Evolutionary conservation across 176 grass and related monocot genomes (phyloP).

Genomic region (Eleusine coracana): DNA sequence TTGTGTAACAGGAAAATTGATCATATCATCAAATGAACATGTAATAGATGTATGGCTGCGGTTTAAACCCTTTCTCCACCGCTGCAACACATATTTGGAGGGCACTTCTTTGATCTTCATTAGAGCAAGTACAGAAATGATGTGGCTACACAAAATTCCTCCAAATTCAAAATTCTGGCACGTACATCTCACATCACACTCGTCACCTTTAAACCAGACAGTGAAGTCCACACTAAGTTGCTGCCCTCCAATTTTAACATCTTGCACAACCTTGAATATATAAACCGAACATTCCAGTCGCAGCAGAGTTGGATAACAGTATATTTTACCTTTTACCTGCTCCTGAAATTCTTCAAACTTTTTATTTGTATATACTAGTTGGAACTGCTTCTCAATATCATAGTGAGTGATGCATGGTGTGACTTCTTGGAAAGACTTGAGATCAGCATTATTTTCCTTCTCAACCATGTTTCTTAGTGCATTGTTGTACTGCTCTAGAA

Average conservation of each 20-base stretch:
- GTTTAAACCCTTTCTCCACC: conserved; percentile 32
- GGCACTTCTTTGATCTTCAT: conserved; percentile 30
- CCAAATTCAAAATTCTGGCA: not conserved
- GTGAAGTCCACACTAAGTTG: not conserved
- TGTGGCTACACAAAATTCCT: not conserved
- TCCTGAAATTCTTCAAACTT: conserved; percentile 36
- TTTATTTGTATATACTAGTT: conserved; percentile 38
- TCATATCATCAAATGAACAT: not conserved
- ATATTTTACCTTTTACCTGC: conserved; percentile 4
- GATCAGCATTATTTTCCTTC: not conserved
- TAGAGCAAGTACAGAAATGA: conserved; percentile 34
- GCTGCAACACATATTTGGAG: conserved; percentile 30
- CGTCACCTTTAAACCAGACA: not conserved
- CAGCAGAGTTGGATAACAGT: conserved; percentile 5
- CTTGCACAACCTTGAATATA: conserved; percentile 2
- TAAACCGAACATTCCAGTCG: not conserved
- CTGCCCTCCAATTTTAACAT: not conserved
- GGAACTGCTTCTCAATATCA: conserved; percentile 46
- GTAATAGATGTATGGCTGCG: not conserved
- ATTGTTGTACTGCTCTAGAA: not conserved
- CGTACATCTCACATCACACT: not conserved
- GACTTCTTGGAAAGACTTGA: conserved; percentile 37
- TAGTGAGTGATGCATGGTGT: conserved; percentile 41
- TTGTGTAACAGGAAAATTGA: not conserved
- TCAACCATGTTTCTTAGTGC: not conserved